Conservation (phyloP, 2,329 filamentous ascomycete genomes). For the Hymenoscyphus fructigenus region DNA sequence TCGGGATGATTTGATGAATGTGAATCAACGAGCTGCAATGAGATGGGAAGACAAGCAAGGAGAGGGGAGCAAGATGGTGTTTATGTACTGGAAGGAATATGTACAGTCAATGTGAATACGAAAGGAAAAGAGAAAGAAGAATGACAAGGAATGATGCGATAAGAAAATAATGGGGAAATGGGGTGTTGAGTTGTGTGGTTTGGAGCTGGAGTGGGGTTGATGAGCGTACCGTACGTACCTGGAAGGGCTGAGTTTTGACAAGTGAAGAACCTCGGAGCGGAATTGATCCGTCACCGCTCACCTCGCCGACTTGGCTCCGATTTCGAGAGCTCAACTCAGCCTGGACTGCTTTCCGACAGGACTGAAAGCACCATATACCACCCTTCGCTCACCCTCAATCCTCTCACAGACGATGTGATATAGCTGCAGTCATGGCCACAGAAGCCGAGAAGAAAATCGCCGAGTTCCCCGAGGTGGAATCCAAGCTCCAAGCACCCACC, state of each 20-base stretch:
- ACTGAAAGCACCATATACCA: neutral
- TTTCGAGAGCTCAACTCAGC: neutral
- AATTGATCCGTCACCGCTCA: neutral
- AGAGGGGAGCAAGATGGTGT: neutral
- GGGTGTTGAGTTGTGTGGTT: neutral
- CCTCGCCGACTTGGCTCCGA: neutral
- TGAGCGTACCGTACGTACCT: neutral
- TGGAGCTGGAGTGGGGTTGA: neutral
- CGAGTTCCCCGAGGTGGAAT: constrained; percentile 68
- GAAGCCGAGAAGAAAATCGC: constrained; percentile 33
- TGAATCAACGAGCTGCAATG: neutral
- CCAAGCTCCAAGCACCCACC: constrained; percentile 75
- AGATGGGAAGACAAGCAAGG: neutral
- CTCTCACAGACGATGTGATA: neutral
- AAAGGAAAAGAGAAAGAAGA: neutral
- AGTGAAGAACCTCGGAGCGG: neutral
- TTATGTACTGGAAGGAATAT: neutral
- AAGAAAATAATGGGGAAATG: constrained; percentile 1
- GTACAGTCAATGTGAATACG: neutral
- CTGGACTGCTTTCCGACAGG: neutral
- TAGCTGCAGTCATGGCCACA: constrained; percentile 14
- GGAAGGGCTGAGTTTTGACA: neutral
- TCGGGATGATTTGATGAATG: neutral
- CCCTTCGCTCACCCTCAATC: neutral
- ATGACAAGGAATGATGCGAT: neutral